phyloP scores from a whole-genome alignment of 495 filamentous ascomycete genomes.

The Annulohypoxylon bovei region DNA sequence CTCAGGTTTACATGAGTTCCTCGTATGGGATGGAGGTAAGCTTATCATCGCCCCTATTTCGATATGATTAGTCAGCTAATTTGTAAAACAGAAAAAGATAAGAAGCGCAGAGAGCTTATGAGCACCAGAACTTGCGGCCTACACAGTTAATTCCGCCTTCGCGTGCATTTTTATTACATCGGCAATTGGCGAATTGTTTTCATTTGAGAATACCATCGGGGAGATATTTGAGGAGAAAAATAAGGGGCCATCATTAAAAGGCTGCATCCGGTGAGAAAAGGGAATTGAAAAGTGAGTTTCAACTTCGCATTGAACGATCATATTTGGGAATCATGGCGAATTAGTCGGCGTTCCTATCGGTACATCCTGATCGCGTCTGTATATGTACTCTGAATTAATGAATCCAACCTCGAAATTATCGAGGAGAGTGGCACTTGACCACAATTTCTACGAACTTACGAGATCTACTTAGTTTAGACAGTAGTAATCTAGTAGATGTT shows the following conservation, averaged over 20 bases:
- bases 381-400: conserved; percentile 20
- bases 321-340: conserved; percentile 13
- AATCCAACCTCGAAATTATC: conserved; percentile 5
- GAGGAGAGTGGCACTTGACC: not conserved
- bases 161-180: conserved; percentile 29
- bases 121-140: conserved; percentile 69
- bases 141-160: conserved; percentile 51
- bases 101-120: conserved; percentile 76
- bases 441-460: not conserved
- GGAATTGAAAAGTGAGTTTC: conserved; percentile 33
- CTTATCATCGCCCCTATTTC: conserved; percentile 6
- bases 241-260: conserved; percentile 23
- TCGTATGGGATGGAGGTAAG: conserved; percentile 86
- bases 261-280: conserved; percentile 12
- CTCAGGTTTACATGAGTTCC: conserved; percentile 88
- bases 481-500: not conserved
- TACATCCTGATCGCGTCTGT: conserved; percentile 16
- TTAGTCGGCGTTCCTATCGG: conserved; percentile 17
- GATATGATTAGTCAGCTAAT: conserved; percentile 45
- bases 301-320: conserved; percentile 12
- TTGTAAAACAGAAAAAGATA: conserved; percentile 71
- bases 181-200: conserved; percentile 29
- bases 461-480: not conserved
- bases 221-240: conserved; percentile 14
- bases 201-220: conserved; percentile 27